Percentiles rank a stretch among this genome's conserved stretches.
These are phyloP conservation scores for Inosperma sp. DNA, from an alignment of 768 basidiomycete genomes.

Conservation along the genomic window DNA sequence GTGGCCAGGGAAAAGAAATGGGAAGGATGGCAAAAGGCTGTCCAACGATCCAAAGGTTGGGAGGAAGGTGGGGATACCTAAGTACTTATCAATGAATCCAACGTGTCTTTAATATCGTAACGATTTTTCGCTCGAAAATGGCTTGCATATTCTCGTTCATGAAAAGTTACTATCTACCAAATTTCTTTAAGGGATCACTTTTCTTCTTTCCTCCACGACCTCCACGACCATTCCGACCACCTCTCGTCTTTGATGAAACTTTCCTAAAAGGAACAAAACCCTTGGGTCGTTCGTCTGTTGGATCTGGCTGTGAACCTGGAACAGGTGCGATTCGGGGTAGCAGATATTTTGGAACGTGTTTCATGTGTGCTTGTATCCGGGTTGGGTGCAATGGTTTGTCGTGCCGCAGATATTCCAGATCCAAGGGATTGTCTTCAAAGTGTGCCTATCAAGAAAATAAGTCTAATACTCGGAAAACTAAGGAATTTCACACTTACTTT, in stretches of 20 bases:
- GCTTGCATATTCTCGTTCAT: no score
- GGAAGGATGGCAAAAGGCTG: constrained; percentile 83
- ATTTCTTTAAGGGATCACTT: constrained; percentile 79
- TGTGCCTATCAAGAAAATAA: constrained; percentile 62
- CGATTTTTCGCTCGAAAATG: no score
- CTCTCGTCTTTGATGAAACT: constrained; percentile 43
- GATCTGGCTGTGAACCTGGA: constrained; percentile 30
- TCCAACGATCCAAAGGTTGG: constrained; percentile 82
- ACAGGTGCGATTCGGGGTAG: constrained; percentile 76
- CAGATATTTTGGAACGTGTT: constrained; percentile 90
- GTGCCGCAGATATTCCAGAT: constrained; percentile 87
- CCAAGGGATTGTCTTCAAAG: constrained; percentile 94
- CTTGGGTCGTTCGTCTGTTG: constrained; percentile 31
- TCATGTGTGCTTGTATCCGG: constrained; percentile 89
- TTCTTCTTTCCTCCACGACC: constrained; percentile 61
- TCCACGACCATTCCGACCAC: constrained; percentile 53
- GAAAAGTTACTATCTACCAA: constrained; percentile 44
- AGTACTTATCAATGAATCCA: neutral
- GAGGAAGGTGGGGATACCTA: constrained; percentile 45
- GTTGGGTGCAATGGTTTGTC: constrained; percentile 92
- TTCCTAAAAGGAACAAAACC: constrained; percentile 78
- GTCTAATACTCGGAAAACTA: constrained; percentile 2
- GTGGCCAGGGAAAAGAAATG: constrained; percentile 60
- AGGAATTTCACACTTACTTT: constrained; percentile 53
- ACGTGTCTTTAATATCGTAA: neutral